Percentiles rank a stretch among this genome's conserved stretches.
Evolutionary conservation across 2,329 filamentous ascomycete species (phyloP).

Genomic region (Fusarium sp.): DNA sequence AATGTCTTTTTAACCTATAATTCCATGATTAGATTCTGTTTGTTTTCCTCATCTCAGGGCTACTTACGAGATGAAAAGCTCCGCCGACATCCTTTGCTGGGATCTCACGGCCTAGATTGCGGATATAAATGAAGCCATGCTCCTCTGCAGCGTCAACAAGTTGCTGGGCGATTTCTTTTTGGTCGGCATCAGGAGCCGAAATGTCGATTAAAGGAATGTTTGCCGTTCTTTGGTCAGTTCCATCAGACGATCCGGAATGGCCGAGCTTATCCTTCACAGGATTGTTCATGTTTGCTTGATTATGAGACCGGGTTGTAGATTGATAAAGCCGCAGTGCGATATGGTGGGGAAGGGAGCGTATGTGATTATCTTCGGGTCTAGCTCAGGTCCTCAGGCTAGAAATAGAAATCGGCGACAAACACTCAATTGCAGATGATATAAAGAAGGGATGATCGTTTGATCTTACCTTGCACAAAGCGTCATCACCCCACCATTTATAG

Average conservation of each 20-base stretch:
- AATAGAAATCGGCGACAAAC: background rate
- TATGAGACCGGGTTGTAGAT: background rate
- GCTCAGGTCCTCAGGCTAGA: background rate
- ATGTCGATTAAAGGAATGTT: constrained; percentile 87
- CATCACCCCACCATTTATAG: constrained; percentile 25
- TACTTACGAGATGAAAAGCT: constrained; percentile 77
- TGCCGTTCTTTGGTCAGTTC: constrained; percentile 47
- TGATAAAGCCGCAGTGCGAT: background rate
- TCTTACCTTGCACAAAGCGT: constrained; percentile 15
- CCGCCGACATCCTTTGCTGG: constrained; percentile 71
- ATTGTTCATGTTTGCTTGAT: constrained; percentile 6
- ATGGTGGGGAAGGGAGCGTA: background rate
- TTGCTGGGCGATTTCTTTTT: constrained; percentile 68
- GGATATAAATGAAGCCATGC: constrained; percentile 91
- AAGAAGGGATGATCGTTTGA: background rate
- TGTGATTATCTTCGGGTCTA: background rate
- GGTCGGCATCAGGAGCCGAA: constrained; percentile 57
- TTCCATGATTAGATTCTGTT: background rate
- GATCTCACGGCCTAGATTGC: constrained; percentile 77
- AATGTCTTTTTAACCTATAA: constrained; percentile 76
- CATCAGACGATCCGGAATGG: background rate
- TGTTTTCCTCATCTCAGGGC: background rate
- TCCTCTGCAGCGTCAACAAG: constrained; percentile 83
- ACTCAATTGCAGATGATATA: background rate
- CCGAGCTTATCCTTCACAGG: constrained; percentile 8